Base-by-base conservation (phyloP, 441 rosid genomes). In the Flueggea neowawraea region DNA sequence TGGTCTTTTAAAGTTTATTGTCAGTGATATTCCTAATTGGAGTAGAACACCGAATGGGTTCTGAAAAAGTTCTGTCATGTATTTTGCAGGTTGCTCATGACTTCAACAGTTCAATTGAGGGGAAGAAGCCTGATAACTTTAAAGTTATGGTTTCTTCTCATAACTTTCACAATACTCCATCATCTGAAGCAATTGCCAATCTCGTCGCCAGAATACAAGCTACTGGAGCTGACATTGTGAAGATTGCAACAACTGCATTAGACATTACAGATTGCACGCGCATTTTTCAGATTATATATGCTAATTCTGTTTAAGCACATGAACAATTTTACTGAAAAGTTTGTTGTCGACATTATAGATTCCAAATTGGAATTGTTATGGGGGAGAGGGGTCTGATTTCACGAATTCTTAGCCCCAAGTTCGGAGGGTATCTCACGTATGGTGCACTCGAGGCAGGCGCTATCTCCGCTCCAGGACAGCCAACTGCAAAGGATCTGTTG, bases 361-460 rank as follows among this genome's bases (percentile, higher is more conserved):
- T n/a, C 82, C 90, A 17, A 43, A 85, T 82, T 50, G 87, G 82
- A 48, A 53, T 82, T 31, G 87, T 64, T 15, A 85, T 86, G 91
- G 88, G 81, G 11, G 84, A 81, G 64, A 85, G 76, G 60, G 91
- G 91, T 12, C 56, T 85, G 16, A 79, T 85, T 49, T 81, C 86
- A 16, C 68, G 86, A 65, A 64, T 83, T 51, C 83, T 85, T 67
- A 68, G 76, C 16, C 76, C 91, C 17, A 85, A 83, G 65, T 85
- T 57, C 57, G 88, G 91, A 11, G 85, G 85, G 44, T 81, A 65
- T 75, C 80, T 85, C 52, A 83, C 86, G 49, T 85, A 81, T 73
- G 88, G 86, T 56, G 60, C 88, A 9, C 65, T 78, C 31, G 83
- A 81, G 54, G 71, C 66, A 0, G 90, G 79, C 47, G 65, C 65